Percentiles rank a stretch among this genome's conserved stretches.
phyloP scores from a whole-genome alignment of 345 rosid species.

The Citrus maxima region DNA sequence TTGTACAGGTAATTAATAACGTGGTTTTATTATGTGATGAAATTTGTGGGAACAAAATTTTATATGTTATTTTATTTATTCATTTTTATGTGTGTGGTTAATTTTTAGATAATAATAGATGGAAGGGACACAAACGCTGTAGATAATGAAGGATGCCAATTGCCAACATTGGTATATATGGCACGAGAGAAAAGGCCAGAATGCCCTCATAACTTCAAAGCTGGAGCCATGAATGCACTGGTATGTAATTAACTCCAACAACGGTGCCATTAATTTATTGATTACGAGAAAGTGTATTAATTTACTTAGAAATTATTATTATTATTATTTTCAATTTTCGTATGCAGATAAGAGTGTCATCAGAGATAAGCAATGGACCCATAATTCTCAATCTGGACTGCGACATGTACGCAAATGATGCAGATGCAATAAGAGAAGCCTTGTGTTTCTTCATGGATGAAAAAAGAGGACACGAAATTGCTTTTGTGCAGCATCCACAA shows the following conservation, averaged over 20 bases:
- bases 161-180: slow-evolving; percentile 44
- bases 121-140: slow-evolving; percentile 23
- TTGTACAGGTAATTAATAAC: slow-evolving; percentile 22
- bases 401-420: slow-evolving; percentile 37
- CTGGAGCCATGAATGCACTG: slow-evolving; percentile 57
- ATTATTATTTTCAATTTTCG: not conserved
- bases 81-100: not conserved
- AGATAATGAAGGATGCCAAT: slow-evolving; percentile 31
- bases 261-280: too few species aligned
- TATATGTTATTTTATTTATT: not conserved
- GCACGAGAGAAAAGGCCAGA: slow-evolving; percentile 48
- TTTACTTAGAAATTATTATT: too few species aligned
- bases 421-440: slow-evolving; percentile 37
- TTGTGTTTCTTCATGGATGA: slow-evolving; percentile 55
- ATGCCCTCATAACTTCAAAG: slow-evolving; percentile 43
- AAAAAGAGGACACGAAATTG: slow-evolving; percentile 29
- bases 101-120: slow-evolving; percentile 24
- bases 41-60: not conserved
- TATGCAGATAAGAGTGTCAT: slow-evolving; percentile 49
- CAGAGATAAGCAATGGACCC: slow-evolving; percentile 37
- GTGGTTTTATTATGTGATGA: not conserved
- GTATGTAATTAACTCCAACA: slow-evolving; percentile 8
- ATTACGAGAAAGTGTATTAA: too few species aligned
- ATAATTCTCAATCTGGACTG: slow-evolving; percentile 45
- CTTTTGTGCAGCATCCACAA: too few species aligned